Conservation (phyloP, 2,329 filamentous ascomycete species). For the Penicillium italicum region DNA sequence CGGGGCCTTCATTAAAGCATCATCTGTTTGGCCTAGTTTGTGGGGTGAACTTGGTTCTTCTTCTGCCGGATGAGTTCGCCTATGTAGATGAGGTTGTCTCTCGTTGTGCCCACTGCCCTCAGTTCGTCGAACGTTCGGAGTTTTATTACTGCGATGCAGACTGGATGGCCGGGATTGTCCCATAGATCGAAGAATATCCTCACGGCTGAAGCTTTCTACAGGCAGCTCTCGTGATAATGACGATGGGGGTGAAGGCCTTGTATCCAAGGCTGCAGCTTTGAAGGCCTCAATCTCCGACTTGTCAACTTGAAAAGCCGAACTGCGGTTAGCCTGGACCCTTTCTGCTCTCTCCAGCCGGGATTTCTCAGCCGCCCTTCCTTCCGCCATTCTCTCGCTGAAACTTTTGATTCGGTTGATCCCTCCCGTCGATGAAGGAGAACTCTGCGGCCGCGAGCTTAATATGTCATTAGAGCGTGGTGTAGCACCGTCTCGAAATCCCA, state of each 20-base stretch:
- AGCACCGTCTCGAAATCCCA: constrained; percentile 27
- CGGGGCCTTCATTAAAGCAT: constrained; percentile 28
- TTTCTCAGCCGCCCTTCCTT: constrained; percentile 52
- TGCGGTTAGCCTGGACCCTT: constrained; percentile 39
- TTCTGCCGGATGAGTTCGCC: constrained; percentile 24
- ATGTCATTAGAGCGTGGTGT: constrained; percentile 24
- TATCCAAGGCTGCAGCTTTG: constrained; percentile 37
- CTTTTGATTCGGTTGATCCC: constrained; percentile 46
- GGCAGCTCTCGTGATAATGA: constrained; percentile 50
- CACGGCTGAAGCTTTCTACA: constrained; percentile 58
- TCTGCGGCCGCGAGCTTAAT: constrained; percentile 24
- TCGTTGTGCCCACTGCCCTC: constrained; percentile 13
- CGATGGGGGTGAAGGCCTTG: constrained; percentile 25
- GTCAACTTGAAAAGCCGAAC: constrained; percentile 43
- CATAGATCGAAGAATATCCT: constrained; percentile 53
- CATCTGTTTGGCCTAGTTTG: constrained; percentile 21
- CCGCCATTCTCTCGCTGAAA: constrained; percentile 83
- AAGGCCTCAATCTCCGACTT: constrained; percentile 44
- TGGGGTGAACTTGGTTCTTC: constrained; percentile 16
- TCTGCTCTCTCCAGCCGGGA: constrained; percentile 38
- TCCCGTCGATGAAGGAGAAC: constrained; percentile 25
- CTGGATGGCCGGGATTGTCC: constrained; percentile 26
- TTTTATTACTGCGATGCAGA: constrained; percentile 37
- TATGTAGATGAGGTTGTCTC: constrained; percentile 21
- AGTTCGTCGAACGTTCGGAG: constrained; percentile 26